A percentile compares a stretch with the other conserved stretches of the same genome.
Conservation (phyloP, 352 stramenopile species). For the Phytopythium mirpurense region DNA sequence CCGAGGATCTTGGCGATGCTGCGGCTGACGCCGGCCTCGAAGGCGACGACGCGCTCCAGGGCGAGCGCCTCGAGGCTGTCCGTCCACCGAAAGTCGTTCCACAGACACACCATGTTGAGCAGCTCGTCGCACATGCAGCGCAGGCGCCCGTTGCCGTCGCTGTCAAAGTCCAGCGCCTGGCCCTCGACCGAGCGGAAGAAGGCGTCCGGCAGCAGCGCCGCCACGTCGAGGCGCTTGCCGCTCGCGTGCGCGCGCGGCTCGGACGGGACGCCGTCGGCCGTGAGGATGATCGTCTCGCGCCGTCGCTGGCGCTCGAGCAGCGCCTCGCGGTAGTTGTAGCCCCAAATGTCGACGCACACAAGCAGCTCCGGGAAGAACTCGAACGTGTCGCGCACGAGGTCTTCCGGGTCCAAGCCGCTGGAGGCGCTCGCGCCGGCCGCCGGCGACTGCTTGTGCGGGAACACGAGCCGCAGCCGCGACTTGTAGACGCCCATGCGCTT, state of each 20-base stretch:
- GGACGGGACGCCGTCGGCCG: background rate
- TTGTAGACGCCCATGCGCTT: conserved; percentile 77
- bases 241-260: background rate
- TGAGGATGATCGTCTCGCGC: background rate
- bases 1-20: conserved; percentile 63
- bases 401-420: conserved; percentile 37
- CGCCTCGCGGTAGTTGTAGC: conserved; percentile 38
- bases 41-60: conserved; percentile 44
- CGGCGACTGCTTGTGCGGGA: conserved; percentile 32
- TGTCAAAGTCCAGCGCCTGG: conserved; percentile 58
- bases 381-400: conserved; percentile 54
- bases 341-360: conserved; percentile 62
- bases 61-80: conserved; percentile 42
- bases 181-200: conserved; percentile 42
- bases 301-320: conserved; percentile 15
- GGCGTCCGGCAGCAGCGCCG: conserved; percentile 25
- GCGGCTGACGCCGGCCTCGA: conserved; percentile 53
- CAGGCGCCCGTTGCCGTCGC: conserved; percentile 48
- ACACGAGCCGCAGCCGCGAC: conserved; percentile 53
- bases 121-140: conserved; percentile 72
- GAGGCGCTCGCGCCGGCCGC: background rate
- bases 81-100: conserved; percentile 77
- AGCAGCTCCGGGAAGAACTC: conserved; percentile 69
- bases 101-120: conserved; percentile 63
- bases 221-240: background rate